Evolutionary conservation across 768 basidiomycete genomes (phyloP), one percentile per base, ranked within the genome.

Genomic region (Porphyrellus cyaneotinctus): DNA sequence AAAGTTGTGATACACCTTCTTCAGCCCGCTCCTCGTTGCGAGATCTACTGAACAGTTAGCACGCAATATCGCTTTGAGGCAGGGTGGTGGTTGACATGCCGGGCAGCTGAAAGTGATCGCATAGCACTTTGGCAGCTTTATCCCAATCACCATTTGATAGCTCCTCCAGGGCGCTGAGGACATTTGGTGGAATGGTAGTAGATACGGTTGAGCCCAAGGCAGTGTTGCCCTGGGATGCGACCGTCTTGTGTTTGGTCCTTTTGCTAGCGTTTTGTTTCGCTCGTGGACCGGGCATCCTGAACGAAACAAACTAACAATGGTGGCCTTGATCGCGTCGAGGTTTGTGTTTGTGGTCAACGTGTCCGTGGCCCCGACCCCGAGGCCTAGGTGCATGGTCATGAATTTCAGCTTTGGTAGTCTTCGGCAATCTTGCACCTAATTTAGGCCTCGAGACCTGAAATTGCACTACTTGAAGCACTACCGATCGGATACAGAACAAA

Each of bases 1-100:
- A 59, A 86, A 84, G 57, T 80, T 74, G 28, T 70, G 66, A 59
- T 85, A 82, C 10, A 84, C 74, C 58, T 79, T 82, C 64, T 82
- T 85, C 54, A 87, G 64, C 17, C 83, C 84, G 58, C 75, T 77
- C 62, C 84, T 82, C 82, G 46, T 46, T 14, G 35, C 31, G 17
- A 49, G 47, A 20, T 56, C 18, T 51, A 37, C 12, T 20, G 1
- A 28, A 31, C 17, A 7, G 38, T 47, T 22, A 31, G 43, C 15
- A 7, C 17, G 26, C 33, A 18, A 7, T 2, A 28, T 2, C 4
- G 7, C 12, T 30, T 18, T n/a, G 18, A 28, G 42, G 32, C 8
- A 12, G 14, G 15, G n/a, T n/a, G 24, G 20, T 3, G 9, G n/a
- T 26, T 23, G n/a, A 54, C 72, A 24, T 49, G 78, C 83, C 80